These are phyloP conservation scores for Patellifolia procumbens DNA, from an alignment of 179 eudicot genomes.

Conservation along the genomic window DNA sequence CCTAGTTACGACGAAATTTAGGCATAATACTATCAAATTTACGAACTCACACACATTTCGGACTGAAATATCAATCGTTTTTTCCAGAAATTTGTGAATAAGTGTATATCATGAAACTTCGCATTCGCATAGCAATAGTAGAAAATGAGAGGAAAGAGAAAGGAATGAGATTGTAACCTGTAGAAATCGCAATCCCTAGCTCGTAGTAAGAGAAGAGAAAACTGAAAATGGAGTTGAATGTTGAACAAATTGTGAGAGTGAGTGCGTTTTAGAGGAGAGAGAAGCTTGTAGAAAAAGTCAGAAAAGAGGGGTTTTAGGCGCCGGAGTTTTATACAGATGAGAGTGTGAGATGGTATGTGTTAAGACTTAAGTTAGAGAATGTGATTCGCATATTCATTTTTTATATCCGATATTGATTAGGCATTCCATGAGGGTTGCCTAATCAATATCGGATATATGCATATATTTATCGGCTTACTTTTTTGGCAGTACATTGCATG, in stretches of 20 bases:
- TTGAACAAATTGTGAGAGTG: neutral
- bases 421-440: too few relatives aligned
- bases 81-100: neutral
- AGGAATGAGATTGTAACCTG: slow-evolving; percentile 10
- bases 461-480: too few relatives aligned
- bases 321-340: neutral
- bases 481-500: too few relatives aligned
- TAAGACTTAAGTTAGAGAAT: too few relatives aligned
- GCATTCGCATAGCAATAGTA: neutral
- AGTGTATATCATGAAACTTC: neutral
- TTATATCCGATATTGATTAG: too few relatives aligned
- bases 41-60: neutral
- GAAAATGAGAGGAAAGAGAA: neutral
- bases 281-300: slow-evolving; percentile 36
- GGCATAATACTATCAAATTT: neutral
- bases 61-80: neutral
- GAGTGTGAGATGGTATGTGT: too few relatives aligned
- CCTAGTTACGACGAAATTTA: neutral
- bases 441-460: too few relatives aligned
- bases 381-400: neutral
- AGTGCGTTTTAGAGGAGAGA: slow-evolving; percentile 11
- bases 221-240: neutral
- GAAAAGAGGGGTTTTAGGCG: slow-evolving; percentile 15
- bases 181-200: slow-evolving; percentile 17
- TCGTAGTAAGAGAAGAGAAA: neutral